A percentile compares a stretch with the other conserved stretches of the same genome.
Conservation (phyloP, 2,329 filamentous ascomycete species). For the Alternaria brassicae region DNA sequence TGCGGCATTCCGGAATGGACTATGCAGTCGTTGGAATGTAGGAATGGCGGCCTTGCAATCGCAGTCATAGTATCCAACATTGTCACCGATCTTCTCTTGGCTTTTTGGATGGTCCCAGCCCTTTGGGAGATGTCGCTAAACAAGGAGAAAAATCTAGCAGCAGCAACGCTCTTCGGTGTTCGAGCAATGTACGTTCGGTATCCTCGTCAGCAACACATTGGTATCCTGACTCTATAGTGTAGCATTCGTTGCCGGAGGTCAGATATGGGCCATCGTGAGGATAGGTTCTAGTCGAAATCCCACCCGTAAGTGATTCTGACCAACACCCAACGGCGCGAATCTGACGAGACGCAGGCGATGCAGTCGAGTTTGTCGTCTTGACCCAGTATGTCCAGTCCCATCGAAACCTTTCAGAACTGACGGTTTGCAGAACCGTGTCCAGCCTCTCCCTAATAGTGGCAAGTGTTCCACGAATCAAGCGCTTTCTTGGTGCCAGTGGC, state of each 20-base stretch:
- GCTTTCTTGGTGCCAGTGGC: conserved; percentile 21
- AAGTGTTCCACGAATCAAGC: conserved; percentile 28
- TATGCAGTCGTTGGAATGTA: conserved; percentile 15
- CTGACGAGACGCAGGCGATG: conserved; percentile 20
- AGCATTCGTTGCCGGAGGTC: conserved; percentile 18
- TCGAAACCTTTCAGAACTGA: not conserved
- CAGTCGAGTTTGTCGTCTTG: conserved; percentile 20
- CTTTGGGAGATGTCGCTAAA: conserved; percentile 30
- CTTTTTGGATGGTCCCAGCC: conserved; percentile 35
- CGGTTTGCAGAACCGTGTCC: conserved; percentile 17
- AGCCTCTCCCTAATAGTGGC: conserved; percentile 28
- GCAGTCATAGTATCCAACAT: conserved; percentile 31
- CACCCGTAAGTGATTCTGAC: conserved; percentile 14
- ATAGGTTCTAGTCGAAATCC: conserved; percentile 15
- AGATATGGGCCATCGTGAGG: conserved; percentile 23
- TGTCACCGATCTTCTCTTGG: conserved; percentile 31
- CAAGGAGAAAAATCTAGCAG: conserved; percentile 11
- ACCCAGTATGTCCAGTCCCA: conserved; percentile 19
- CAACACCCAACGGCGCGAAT: not conserved
- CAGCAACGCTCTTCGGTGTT: conserved; percentile 24
- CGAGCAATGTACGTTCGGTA: conserved; percentile 19
- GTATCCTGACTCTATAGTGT: conserved; percentile 9
- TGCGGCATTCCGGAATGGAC: conserved; percentile 26
- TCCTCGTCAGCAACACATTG: not conserved
- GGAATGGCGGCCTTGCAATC: conserved; percentile 20